phyloP scores from a whole-genome alignment of 331 rosid species.

The Telfairia occidentalis region DNA sequence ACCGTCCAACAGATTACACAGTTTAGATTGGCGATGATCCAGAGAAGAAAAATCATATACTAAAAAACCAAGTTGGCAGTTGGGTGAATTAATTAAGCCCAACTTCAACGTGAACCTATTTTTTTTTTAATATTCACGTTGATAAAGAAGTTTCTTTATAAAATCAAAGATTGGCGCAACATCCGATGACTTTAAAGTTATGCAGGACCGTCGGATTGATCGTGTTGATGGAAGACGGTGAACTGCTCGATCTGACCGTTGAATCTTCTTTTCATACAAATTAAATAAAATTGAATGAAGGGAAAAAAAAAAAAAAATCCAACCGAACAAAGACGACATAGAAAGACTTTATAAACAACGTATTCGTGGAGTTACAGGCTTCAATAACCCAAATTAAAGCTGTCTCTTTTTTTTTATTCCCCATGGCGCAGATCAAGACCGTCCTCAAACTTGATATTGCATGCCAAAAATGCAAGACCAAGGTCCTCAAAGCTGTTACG shows the following conservation, averaged over 20 bases:
- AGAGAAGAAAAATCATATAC: background rate
- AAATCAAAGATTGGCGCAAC: background rate
- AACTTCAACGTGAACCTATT: background rate
- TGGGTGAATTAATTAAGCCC: background rate
- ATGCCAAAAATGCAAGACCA: conserved; percentile 10
- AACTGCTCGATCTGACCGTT: conserved; percentile 1
- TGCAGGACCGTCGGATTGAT: background rate
- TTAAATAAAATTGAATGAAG: background rate
- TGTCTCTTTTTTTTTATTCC: background rate
- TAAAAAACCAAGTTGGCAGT: background rate
- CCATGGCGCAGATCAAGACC: background rate
- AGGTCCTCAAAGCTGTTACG: conserved; percentile 7
- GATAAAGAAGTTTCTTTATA: background rate
- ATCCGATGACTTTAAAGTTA: background rate
- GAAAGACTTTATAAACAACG: background rate
- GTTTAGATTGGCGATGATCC: background rate
- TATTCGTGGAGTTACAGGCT: background rate
- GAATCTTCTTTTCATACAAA: background rate
- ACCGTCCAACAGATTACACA: background rate
- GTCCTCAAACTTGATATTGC: conserved; percentile 1
- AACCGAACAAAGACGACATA: background rate
- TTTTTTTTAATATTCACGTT: background rate
- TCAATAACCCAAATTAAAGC: too few relatives aligned
- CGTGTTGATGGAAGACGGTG: background rate
- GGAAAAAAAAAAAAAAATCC: background rate